Evolutionary conservation across 306 rosid species (phyloP), one percentile per base, ranked within the genome.

Genomic region (Ormosia emarginata): DNA sequence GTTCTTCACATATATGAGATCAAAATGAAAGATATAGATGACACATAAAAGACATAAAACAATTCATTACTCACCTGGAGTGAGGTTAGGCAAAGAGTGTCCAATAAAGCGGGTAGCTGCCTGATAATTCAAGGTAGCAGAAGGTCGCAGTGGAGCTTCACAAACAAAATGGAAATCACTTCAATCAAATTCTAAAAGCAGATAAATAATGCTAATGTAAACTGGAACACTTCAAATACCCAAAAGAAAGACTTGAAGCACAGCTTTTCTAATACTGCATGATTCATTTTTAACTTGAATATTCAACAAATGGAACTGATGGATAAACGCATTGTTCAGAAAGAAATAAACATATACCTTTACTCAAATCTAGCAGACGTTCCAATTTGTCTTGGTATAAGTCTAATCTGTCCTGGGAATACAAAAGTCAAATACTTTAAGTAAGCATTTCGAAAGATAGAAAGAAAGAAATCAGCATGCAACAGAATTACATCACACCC

Each of bases 41-140:
- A 62, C 70, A 56, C 8, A 53, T n/a, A 49, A 64, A 75, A 75
- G 65, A 57, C 33, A 67, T 4, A 64, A 77, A 29, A 53, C 0
- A 66, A 73, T 72, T 64, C 29, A 87, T 33, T 50, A 86, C 89
- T 58, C 75, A 95, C 99, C 97, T 81, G 73, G 64, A 30, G 94
- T 91, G 44, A 95, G 98, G 85, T 93, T 94, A 4, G 98, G 99
- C 84, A 95, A 85, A 78, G 98, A 91, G 83, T 92, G 94, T 76
- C 83, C 94, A 3, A 95, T 93, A 82, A 95, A 92, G 69, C 99
- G 98, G 3, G 92, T 89, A 34, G 99, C 98, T n/a, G 98, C 99
- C 81, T 78, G 90, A 81, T 80, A 62, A 77, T 95, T 92, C 88
- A 95, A 90, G 41, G 92, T 89, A 36, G 98, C 81, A 36, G 98